Evolutionary conservation across 768 basidiomycete genomes (phyloP).

Genomic region (Serendipita indica): DNA sequence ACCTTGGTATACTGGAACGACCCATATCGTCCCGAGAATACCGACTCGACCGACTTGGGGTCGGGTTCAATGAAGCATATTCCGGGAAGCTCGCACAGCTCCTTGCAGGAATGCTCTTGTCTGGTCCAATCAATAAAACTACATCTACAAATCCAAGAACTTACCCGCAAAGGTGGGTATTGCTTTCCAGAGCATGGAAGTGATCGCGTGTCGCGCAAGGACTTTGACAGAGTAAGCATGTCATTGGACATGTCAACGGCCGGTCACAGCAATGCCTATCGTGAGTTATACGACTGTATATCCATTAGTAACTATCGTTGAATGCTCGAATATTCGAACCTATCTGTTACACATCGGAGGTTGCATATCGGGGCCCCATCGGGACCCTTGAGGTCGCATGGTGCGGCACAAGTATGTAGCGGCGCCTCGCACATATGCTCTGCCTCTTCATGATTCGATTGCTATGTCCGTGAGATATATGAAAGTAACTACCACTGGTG

Average conservation of each 20-base stretch:
- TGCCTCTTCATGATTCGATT: conserved; percentile 33
- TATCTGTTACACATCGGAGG: not conserved
- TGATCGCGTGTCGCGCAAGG: conserved; percentile 36
- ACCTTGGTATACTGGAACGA: conserved; percentile 35
- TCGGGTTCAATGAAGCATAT: conserved; percentile 44
- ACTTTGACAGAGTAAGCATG: conserved; percentile 41
- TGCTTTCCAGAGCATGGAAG: conserved; percentile 33
- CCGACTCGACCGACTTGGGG: conserved; percentile 45
- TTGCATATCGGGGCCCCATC: not conserved
- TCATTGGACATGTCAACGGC: conserved; percentile 34
- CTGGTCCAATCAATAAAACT: conserved; percentile 20
- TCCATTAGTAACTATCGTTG: not conserved
- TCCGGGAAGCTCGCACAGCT: conserved; percentile 31
- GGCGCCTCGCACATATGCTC: conserved; percentile 40
- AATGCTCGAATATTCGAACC: not conserved
- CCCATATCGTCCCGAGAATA: conserved; percentile 43
- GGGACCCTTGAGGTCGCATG: not conserved
- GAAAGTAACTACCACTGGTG: not conserved
- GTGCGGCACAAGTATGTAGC: conserved; percentile 42
- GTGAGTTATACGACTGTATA: conserved; percentile 21
- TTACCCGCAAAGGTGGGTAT: conserved; percentile 44
- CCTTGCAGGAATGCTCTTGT: conserved; percentile 38
- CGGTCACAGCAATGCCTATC: conserved; percentile 35
- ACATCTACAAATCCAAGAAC: conserved; percentile 11
- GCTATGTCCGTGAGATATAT: conserved; percentile 21